Percentiles rank a stretch among this genome's conserved stretches.
Conservation (phyloP, 108 stramenopile species). For the Cyclotella cryptica region DNA sequence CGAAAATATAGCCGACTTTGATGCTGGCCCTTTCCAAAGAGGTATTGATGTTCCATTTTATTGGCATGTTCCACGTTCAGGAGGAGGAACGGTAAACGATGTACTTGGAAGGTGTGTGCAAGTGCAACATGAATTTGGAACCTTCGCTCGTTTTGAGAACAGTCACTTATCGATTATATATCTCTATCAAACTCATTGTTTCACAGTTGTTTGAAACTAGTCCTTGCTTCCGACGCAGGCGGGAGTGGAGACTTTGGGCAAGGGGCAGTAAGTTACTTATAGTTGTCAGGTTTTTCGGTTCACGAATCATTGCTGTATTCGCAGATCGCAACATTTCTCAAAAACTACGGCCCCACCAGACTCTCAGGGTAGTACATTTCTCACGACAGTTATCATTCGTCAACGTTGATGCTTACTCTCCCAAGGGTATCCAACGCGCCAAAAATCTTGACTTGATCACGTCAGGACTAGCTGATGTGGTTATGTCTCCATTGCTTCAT, state of each 20-base stretch:
- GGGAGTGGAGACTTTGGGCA: constrained; percentile 24
- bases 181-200: background rate
- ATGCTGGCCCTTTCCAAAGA: constrained; percentile 36
- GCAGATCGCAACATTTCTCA: no score
- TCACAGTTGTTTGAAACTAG: constrained; percentile 45
- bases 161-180: background rate
- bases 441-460: constrained; percentile 35
- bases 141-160: no score
- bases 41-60: constrained; percentile 57
- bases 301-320: no score
- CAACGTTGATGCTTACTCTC: constrained; percentile 53
- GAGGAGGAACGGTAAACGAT: constrained; percentile 63
- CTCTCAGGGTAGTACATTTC: constrained; percentile 38
- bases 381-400: constrained; percentile 46
- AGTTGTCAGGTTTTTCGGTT: background rate
- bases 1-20: constrained; percentile 36
- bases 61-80: constrained; percentile 62
- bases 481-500: constrained; percentile 48
- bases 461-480: constrained; percentile 49
- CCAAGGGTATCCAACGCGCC: constrained; percentile 50
- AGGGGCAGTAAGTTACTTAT: constrained; percentile 32
- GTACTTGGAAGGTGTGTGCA: constrained; percentile 39
- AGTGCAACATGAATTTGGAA: background rate
- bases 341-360: background rate
- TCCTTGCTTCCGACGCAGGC: constrained; percentile 55